phyloP scores from a whole-genome alignment of 192 early-diverging fungal genomes.

The Backusella mclennaniae region DNA sequence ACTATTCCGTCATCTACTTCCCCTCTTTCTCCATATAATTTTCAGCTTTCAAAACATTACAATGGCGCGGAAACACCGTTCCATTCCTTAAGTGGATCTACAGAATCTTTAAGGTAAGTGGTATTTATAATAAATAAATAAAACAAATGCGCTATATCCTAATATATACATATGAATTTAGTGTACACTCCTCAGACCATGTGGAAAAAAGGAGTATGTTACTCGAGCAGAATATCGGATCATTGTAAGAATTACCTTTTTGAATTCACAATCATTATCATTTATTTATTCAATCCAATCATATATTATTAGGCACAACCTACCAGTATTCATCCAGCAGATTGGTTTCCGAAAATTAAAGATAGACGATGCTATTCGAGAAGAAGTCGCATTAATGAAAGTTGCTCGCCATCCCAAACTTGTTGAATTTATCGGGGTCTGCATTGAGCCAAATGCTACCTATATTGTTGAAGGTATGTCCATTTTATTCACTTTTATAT shows the following conservation, averaged over 20 bases:
- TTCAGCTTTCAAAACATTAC: background rate
- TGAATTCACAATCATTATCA: background rate
- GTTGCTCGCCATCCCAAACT: slow-evolving; percentile 41
- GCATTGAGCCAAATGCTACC: slow-evolving; percentile 30
- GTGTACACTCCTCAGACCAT: background rate
- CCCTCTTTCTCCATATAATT: slow-evolving; percentile 1
- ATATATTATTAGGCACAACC: slow-evolving; percentile 16
- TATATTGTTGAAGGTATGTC: slow-evolving; percentile 42
- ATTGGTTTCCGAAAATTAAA: slow-evolving; percentile 18
- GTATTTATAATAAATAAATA: background rate
- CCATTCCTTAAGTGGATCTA: background rate
- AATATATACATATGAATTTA: background rate
- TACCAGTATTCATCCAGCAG: slow-evolving; percentile 24
- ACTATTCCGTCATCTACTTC: background rate
- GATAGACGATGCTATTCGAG: slow-evolving; percentile 3
- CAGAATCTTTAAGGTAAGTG: background rate
- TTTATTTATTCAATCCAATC: background rate
- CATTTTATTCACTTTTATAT: background rate
- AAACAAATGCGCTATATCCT: background rate
- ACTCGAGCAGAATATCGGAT: background rate
- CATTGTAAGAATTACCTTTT: background rate
- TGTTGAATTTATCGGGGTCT: slow-evolving; percentile 42
- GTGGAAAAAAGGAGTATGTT: background rate
- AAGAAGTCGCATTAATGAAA: slow-evolving; percentile 15
- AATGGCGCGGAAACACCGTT: background rate